phyloP scores from a whole-genome alignment of 371 early-diverging fungal genomes.

The Lichtheimia ornata region DNA sequence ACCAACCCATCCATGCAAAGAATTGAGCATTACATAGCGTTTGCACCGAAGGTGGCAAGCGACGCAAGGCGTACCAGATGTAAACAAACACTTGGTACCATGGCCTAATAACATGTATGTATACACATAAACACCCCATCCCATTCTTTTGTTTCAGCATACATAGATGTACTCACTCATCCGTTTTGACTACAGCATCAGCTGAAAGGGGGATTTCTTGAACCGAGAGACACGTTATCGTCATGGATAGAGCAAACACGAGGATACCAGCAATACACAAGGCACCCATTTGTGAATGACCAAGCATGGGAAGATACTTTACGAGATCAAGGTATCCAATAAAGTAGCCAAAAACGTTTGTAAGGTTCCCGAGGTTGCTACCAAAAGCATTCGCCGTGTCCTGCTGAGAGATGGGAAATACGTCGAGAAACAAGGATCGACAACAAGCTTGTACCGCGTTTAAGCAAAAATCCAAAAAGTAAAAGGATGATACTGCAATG shows the following conservation, averaged over 20 bases:
- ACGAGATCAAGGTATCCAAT: constrained; percentile 65
- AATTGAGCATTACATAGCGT: constrained; percentile 75
- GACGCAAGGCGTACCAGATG: constrained; percentile 55
- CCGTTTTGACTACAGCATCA: neutral
- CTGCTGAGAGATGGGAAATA: constrained; percentile 70
- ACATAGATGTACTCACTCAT: neutral
- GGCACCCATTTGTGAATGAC: constrained; percentile 63
- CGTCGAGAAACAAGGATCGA: constrained; percentile 76
- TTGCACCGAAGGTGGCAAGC: constrained; percentile 61
- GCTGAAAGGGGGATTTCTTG: constrained; percentile 37
- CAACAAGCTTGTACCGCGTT: constrained; percentile 72
- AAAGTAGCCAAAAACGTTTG: constrained; percentile 74
- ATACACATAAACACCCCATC: neutral
- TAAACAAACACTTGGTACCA: constrained; percentile 49
- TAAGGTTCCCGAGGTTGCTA: constrained; percentile 68
- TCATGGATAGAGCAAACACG: constrained; percentile 49
- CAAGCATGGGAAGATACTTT: constrained; percentile 55
- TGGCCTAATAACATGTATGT: constrained; percentile 27
- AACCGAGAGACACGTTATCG: constrained; percentile 54
- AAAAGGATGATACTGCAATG: constrained; percentile 71
- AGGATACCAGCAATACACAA: constrained; percentile 64
- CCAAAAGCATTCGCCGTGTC: constrained; percentile 72
- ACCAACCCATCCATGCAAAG: constrained; percentile 86
- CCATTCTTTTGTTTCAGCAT: neutral
- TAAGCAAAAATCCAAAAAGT: constrained; percentile 74